Evolutionary conservation across 2,329 filamentous ascomycete species (phyloP).

Genomic region (Cercospora sesami): DNA sequence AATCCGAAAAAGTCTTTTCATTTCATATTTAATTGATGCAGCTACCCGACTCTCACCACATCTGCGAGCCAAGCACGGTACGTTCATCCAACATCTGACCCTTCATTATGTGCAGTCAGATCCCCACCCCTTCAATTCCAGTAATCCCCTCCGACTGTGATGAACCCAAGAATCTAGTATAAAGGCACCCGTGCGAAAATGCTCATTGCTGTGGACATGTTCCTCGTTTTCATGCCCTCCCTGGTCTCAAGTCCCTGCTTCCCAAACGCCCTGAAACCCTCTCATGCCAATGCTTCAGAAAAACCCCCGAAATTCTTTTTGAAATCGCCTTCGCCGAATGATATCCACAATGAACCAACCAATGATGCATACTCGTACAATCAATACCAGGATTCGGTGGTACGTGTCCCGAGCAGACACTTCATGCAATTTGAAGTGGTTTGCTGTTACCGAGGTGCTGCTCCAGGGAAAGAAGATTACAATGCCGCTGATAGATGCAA

Average conservation of each 20-base stretch:
- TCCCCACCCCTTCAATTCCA: neutral
- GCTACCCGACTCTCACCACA: neutral
- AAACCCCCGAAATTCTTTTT: neutral
- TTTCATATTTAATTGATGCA: no score
- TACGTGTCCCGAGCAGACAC: neutral
- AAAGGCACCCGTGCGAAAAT: neutral
- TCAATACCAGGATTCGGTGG: neutral
- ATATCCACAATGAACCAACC: neutral
- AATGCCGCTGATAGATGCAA: neutral
- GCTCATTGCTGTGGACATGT: conserved; percentile 1
- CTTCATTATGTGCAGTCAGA: neutral
- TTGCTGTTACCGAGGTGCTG: neutral
- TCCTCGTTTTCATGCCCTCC: neutral
- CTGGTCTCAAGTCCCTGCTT: neutral
- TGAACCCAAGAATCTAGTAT: neutral
- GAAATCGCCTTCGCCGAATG: neutral
- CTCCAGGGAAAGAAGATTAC: conserved; percentile 1
- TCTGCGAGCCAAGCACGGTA: neutral
- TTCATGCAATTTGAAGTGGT: neutral
- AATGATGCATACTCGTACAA: neutral
- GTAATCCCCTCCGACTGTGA: neutral
- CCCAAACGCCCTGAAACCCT: neutral
- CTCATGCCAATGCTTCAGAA: neutral
- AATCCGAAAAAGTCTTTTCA: neutral
- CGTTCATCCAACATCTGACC: neutral